Evolutionary conservation across 257 asterid species (phyloP), one percentile per base, ranked within the genome.

Genomic region (Gentiana straminea): DNA sequence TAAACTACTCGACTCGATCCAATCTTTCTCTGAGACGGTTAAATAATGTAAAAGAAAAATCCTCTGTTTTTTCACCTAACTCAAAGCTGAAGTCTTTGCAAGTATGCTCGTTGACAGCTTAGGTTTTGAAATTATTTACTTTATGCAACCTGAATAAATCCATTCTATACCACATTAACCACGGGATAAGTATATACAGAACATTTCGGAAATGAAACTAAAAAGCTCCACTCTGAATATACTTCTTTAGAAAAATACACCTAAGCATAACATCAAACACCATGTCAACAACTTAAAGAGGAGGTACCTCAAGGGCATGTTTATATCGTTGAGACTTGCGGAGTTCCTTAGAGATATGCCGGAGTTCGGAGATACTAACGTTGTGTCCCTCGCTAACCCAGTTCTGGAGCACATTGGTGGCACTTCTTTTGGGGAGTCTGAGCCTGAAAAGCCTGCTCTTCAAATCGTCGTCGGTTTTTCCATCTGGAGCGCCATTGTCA

Each of bases 391-490:
- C 94, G 60, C 58, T 49, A 41, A 80, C 69, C 98, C 98, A 87
- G 65, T 79, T 79, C 57, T 81, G 82, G 51, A 91, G 69, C 35
- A 81, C 86, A 62, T 87, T 78, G 7, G 84, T 76, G 59, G 78
- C 93, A 49, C 98, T 87, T 75, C 96, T 73, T 75, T 81, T 87
- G 10, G 98, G 98, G 47, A 91, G 79, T 64, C 96, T 80, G 43
- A 84, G 76, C 67, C 96, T 72, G 62, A 83, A 78, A 48, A 91
- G 79, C 61, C 98, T 84, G 71, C 84, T 80, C 82, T 68, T 91
- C 48, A 91, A 65, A 79, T 91, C 98, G 53, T 91, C 96, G 2
- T 41, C 0, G 9, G 2, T 41, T 41, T 10, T 41, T 41, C 46
- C 46, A 10, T 61, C 65, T 34, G 57, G 71, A 33, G 11, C 39